phyloP scores from a whole-genome alignment of 1,284 basidiomycete species.

The Quambalaria eucalypti region DNA sequence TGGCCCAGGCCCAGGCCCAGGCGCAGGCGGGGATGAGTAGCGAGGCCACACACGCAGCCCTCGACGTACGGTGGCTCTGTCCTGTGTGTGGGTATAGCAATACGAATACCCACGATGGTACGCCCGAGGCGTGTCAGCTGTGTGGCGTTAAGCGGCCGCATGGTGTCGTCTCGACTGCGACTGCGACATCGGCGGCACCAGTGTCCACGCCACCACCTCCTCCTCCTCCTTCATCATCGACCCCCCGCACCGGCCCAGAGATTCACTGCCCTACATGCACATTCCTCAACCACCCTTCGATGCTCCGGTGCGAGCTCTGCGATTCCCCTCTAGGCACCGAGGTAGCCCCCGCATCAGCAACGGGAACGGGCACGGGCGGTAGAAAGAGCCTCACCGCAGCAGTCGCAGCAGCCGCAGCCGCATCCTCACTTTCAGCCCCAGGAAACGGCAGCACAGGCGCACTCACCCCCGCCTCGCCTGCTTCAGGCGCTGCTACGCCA shows the following conservation, averaged over 20 bases:
- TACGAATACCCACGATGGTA: neutral
- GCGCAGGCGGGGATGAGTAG: neutral
- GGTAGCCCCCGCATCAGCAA: neutral
- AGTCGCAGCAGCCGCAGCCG: conserved; percentile 13
- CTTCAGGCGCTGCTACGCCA: too few relatives aligned
- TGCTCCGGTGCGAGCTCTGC: too few relatives aligned
- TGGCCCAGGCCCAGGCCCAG: neutral
- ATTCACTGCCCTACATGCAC: too few relatives aligned
- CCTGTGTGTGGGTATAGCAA: conserved; percentile 32
- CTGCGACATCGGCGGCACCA: neutral
- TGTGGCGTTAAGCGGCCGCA: too few relatives aligned
- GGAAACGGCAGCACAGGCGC: neutral
- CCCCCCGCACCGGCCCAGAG: neutral
- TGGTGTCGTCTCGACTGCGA: too few relatives aligned
- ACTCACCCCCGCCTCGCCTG: neutral
- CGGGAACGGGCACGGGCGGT: neutral
- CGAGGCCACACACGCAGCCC: neutral
- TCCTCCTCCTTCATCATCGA: neutral
- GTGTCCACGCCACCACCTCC: neutral
- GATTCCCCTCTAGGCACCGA: neutral
- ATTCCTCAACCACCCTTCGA: too few relatives aligned
- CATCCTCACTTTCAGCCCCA: conserved; percentile 20
- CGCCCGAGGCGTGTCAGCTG: neutral
- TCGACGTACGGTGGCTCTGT: too few relatives aligned
- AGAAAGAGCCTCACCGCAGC: conserved; percentile 56